Evolutionary conservation across 2,329 filamentous ascomycete genomes (phyloP).

Genomic region (Penicillium freii): DNA sequence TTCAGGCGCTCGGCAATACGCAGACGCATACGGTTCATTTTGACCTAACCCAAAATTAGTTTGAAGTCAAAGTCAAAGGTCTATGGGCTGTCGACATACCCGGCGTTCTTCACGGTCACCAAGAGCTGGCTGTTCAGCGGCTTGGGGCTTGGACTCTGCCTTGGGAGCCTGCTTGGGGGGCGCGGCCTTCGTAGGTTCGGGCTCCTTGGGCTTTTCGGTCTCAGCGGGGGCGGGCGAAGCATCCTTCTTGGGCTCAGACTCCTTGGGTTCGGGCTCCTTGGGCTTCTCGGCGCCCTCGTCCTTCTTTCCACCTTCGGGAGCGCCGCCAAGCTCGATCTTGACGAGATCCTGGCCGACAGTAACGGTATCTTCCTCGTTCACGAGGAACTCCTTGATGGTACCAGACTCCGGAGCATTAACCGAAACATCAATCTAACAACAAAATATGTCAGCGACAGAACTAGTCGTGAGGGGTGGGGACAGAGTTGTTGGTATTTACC

Average conservation of each 20-base stretch:
- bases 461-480: neutral
- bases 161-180: conserved; percentile 29
- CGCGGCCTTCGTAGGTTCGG: conserved; percentile 36
- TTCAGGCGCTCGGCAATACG: conserved; percentile 96
- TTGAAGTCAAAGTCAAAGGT: neutral
- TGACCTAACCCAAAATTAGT: conserved; percentile 62
- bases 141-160: conserved; percentile 22
- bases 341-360: conserved; percentile 89
- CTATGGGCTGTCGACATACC: conserved; percentile 54
- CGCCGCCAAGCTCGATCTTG: conserved; percentile 76
- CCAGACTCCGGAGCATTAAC: conserved; percentile 92
- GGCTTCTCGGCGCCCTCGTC: conserved; percentile 57
- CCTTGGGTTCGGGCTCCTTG: conserved; percentile 56
- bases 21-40: conserved; percentile 99
- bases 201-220: conserved; percentile 28
- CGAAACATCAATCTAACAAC: conserved; percentile 82
- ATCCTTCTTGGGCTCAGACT: conserved; percentile 52
- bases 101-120: conserved; percentile 84
- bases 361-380: conserved; percentile 92
- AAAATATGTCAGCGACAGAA: conserved; percentile 10
- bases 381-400: conserved; percentile 86
- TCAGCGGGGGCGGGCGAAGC: conserved; percentile 42
- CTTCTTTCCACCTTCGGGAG: conserved; percentile 53
- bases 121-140: conserved; percentile 39
- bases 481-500: conserved; percentile 51